Evolutionary conservation across 164 flowering plant species (phyloP).

Genomic region (Santalum album): DNA sequence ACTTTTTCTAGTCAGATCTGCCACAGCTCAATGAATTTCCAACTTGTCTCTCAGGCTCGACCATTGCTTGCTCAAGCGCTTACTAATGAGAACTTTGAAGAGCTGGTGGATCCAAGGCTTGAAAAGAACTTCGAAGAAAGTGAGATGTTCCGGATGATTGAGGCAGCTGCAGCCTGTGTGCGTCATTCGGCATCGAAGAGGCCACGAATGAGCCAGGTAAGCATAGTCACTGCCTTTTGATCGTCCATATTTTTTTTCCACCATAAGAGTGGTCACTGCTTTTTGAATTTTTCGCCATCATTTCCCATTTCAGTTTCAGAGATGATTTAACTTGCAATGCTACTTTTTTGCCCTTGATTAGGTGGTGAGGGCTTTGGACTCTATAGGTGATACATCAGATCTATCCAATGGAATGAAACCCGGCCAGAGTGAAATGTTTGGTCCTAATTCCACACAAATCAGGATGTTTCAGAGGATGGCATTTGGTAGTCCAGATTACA

Average conservation of each 20-base stretch:
- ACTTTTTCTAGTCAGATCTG: background rate
- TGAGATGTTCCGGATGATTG: constrained; percentile 53
- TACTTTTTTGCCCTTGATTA: constrained; percentile 1
- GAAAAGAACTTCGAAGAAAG: constrained; percentile 26
- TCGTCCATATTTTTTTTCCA: background rate
- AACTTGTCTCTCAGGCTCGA: constrained; percentile 32
- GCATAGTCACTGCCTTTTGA: too few species aligned
- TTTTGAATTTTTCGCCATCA: background rate
- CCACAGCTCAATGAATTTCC: background rate
- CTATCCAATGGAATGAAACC: constrained; percentile 48
- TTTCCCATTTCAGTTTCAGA: background rate
- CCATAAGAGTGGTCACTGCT: too few species aligned
- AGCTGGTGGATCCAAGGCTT: constrained; percentile 35
- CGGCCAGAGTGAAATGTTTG: constrained; percentile 42
- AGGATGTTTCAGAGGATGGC: constrained; percentile 53
- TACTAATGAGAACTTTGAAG: constrained; percentile 29
- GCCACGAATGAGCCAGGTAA: constrained; percentile 52
- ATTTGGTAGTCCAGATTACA: constrained; percentile 33
- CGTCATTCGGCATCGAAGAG: constrained; percentile 49
- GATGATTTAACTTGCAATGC: too few species aligned
- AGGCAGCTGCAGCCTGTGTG: constrained; percentile 61
- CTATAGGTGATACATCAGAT: constrained; percentile 35
- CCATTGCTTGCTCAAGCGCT: constrained; percentile 41
- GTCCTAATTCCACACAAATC: constrained; percentile 43
- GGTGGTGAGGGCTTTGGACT: constrained; percentile 48